These are phyloP conservation scores for Lizonia empirigonia DNA, from an alignment of 2,329 filamentous ascomycete species.

Conservation along the genomic window DNA sequence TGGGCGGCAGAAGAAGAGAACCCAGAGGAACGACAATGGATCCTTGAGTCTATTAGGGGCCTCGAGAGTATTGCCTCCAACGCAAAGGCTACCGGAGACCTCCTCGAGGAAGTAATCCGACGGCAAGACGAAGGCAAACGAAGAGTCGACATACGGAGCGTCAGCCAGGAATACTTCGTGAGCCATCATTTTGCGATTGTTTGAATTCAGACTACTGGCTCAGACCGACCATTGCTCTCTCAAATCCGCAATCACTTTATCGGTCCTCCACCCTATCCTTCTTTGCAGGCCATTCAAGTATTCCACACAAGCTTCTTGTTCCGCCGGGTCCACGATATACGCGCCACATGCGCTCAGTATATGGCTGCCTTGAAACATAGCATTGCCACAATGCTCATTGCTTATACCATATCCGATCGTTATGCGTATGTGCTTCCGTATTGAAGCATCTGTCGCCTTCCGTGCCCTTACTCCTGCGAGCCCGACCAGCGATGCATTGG, in stretches of 20 bases:
- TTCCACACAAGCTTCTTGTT: slow-evolving; percentile 37
- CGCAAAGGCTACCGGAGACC: slow-evolving; percentile 48
- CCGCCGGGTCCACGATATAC: slow-evolving; percentile 32
- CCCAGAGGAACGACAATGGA: slow-evolving; percentile 56
- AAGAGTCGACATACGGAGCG: slow-evolving; percentile 48
- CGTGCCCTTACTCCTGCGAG: slow-evolving; percentile 34
- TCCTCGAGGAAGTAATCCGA: slow-evolving; percentile 49
- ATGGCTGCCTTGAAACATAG: slow-evolving; percentile 40
- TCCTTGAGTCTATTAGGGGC: slow-evolving; percentile 55
- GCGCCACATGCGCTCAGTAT: slow-evolving; percentile 39
- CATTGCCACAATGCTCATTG: slow-evolving; percentile 37
- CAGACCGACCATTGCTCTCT: slow-evolving; percentile 31
- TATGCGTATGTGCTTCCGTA: slow-evolving; percentile 37
- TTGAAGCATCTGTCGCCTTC: slow-evolving; percentile 32
- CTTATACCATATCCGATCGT: slow-evolving; percentile 38
- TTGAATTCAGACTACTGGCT: slow-evolving; percentile 27
- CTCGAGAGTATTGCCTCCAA: slow-evolving; percentile 50
- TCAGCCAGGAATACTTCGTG: slow-evolving; percentile 55
- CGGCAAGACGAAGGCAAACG: slow-evolving; percentile 46
- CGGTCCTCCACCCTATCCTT: slow-evolving; percentile 36
- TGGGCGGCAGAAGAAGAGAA: slow-evolving; percentile 62
- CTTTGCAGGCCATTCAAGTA: slow-evolving; percentile 32
- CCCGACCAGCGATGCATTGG: slow-evolving; percentile 35
- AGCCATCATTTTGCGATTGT: slow-evolving; percentile 61
- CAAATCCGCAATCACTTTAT: slow-evolving; percentile 32